A percentile compares a stretch with the other conserved stretches of the same genome.
phyloP scores from a whole-genome alignment of 768 basidiomycete genomes.

The Auricularia cornea region DNA sequence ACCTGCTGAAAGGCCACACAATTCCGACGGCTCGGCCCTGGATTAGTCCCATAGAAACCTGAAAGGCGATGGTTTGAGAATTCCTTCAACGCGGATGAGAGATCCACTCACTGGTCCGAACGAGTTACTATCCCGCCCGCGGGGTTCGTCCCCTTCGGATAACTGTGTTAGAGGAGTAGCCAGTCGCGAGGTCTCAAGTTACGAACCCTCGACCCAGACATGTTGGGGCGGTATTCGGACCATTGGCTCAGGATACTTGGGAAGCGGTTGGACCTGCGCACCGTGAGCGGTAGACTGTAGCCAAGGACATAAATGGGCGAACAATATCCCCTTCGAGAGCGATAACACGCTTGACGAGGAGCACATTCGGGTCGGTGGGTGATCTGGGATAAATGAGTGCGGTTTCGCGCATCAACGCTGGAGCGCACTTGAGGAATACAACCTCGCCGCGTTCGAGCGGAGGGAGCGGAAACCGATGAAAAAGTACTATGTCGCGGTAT shows the following conservation, averaged over 20 bases:
- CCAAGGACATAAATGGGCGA: no score
- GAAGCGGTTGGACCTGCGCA: slow-evolving; percentile 49
- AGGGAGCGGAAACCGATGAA: slow-evolving; percentile 40
- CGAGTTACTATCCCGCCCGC: slow-evolving; percentile 62
- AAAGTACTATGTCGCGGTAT: slow-evolving; percentile 55
- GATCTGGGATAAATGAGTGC: slow-evolving; percentile 34
- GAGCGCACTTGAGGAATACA: slow-evolving; percentile 48
- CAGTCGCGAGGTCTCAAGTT: slow-evolving; percentile 1
- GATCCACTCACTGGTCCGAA: slow-evolving; percentile 53
- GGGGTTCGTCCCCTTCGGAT: slow-evolving; percentile 52
- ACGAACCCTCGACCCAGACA: slow-evolving; percentile 66
- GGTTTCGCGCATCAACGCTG: not conserved
- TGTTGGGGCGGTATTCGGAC: slow-evolving; percentile 53
- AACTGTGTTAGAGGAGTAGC: not conserved
- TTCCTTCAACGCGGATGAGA: not conserved
- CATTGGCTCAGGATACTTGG: slow-evolving; percentile 51
- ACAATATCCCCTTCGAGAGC: slow-evolving; percentile 52
- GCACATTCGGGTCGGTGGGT: slow-evolving; percentile 42
- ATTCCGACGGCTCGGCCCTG: slow-evolving; percentile 22
- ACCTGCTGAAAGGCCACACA: slow-evolving; percentile 21
- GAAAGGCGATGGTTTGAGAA: not conserved
- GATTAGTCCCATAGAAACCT: slow-evolving; percentile 22
- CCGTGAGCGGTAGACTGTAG: no score
- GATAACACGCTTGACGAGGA: slow-evolving; percentile 59
- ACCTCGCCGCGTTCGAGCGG: slow-evolving; percentile 50